These are phyloP conservation scores for Tremellales sp. DNA, from an alignment of 1,284 basidiomycete species.

Conservation along the genomic window DNA sequence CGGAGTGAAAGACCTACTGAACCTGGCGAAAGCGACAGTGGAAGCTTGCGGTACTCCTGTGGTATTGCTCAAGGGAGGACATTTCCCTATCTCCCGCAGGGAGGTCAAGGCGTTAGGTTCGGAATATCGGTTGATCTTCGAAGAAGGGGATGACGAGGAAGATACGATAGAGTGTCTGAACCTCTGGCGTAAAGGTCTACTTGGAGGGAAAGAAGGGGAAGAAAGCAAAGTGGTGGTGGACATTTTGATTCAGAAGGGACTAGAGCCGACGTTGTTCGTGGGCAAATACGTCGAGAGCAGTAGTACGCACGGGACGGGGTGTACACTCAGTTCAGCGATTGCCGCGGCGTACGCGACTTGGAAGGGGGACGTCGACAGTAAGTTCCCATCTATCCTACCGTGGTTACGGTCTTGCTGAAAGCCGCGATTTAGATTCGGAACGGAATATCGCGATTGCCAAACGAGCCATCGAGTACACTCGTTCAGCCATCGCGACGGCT, in stretches of 20 bases:
- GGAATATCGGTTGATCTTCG: slow-evolving; percentile 16
- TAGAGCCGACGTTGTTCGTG: slow-evolving; percentile 57
- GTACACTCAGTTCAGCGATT: slow-evolving; percentile 81
- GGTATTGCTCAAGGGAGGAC: slow-evolving; percentile 86
- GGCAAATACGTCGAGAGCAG: slow-evolving; percentile 63
- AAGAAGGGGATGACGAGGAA: slow-evolving; percentile 21
- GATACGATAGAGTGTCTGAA: slow-evolving; percentile 26
- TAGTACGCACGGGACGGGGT: slow-evolving; percentile 90
- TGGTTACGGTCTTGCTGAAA: background rate
- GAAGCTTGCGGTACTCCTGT: slow-evolving; percentile 54
- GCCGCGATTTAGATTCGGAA: too few relatives aligned
- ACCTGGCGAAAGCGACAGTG: slow-evolving; percentile 58
- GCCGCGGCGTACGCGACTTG: slow-evolving; percentile 58
- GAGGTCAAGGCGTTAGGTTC: slow-evolving; percentile 49
- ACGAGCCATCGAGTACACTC: slow-evolving; percentile 66
- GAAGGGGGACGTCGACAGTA: slow-evolving; percentile 41
- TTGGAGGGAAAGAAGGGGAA: background rate
- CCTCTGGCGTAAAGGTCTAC: slow-evolving; percentile 12
- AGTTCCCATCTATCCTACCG: background rate
- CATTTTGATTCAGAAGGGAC: slow-evolving; percentile 56
- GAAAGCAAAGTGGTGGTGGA: slow-evolving; percentile 64
- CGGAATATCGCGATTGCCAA: slow-evolving; percentile 18
- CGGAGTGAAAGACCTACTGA: slow-evolving; percentile 61
- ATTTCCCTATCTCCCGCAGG: slow-evolving; percentile 54
- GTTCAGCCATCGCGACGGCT: slow-evolving; percentile 71